Evolutionary conservation across 73 alveolate species (phyloP), one percentile per base, ranked within the genome.

Genomic region (Uronychia setigera): DNA sequence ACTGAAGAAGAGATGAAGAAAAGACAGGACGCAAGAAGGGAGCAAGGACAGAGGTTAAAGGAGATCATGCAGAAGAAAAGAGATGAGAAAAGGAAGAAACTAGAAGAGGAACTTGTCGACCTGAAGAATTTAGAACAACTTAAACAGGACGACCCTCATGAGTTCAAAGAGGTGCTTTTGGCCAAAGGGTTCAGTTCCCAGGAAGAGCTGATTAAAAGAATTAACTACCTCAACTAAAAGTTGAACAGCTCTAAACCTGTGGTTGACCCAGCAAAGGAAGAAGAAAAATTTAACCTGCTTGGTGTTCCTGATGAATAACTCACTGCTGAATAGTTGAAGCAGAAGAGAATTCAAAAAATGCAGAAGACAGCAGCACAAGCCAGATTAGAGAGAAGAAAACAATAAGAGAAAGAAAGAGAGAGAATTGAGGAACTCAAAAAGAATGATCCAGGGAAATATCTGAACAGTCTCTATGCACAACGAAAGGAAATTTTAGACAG

Each of bases 291-390:
- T 91, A 82, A 92, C 85, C 90, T 96, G 83, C 83, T 96, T 32
- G 92, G 91, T 57, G 93, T 96, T 87, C 94, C 95, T 13, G 99
- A 96, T 90, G 97, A 93, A 83, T 93, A 93, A 67, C 94, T 96
- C 77, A 92, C 98, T 0, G 92, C 93, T 78, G 99, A 96, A 75
- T 96, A 94, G 81, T 88, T 89, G 75, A 96, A 94, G 83, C 87
- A 91, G 94, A 96, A 96, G 90, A 76, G 98, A 79, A 94, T 96
- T 1, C 96, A 96, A 84, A 96, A 96, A 87, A 96, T 96, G 98
- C 97, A 96, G 84, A 96, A 96, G 82, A 92, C 96, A 78, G 97
- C 98, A 31, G 82, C 89, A 77, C 88, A 86, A 83, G 82, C 89
- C 80, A 87, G 99, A 79, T 93, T 91, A 81, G 97, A 94, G 87